phyloP scores from a whole-genome alignment of 306 rosid genomes.

The Fragaria nilgerrensis region DNA sequence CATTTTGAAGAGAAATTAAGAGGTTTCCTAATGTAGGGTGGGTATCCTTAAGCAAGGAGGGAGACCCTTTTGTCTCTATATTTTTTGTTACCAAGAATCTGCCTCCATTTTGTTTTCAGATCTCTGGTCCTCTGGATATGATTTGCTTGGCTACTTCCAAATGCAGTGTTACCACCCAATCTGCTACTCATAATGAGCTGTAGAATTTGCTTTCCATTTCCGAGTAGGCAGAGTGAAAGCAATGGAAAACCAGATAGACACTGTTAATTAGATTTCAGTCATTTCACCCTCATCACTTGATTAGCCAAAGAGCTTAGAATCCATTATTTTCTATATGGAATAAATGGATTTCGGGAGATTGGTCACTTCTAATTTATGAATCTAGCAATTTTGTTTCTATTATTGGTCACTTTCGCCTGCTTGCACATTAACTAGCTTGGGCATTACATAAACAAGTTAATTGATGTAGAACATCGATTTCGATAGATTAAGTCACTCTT shows the following conservation, averaged over 20 bases:
- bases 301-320: not conserved
- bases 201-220: not conserved
- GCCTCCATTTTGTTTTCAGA: conserved; percentile 10
- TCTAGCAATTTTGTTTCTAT: no score
- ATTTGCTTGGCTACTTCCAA: conserved; percentile 16
- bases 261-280: not conserved
- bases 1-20: not conserved
- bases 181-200: not conserved
- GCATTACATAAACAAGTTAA: not conserved
- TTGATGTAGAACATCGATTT: no score
- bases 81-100: conserved; percentile 12
- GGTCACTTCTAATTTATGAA: not conserved
- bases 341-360: not conserved
- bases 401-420: not conserved
- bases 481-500: no score
- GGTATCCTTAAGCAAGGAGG: conserved; percentile 5
- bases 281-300: not conserved
- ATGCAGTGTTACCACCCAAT: not conserved
- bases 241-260: not conserved
- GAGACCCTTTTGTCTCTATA: conserved; percentile 12
- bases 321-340: not conserved
- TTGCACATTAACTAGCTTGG: no score
- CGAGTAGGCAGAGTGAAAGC: not conserved
- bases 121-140: not conserved
- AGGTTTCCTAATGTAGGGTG: not conserved